Percentiles rank a stretch among this genome's conserved stretches.
Evolutionary conservation across 2,329 filamentous ascomycete species (phyloP).

Genomic region (Pseudonectria buxi): DNA sequence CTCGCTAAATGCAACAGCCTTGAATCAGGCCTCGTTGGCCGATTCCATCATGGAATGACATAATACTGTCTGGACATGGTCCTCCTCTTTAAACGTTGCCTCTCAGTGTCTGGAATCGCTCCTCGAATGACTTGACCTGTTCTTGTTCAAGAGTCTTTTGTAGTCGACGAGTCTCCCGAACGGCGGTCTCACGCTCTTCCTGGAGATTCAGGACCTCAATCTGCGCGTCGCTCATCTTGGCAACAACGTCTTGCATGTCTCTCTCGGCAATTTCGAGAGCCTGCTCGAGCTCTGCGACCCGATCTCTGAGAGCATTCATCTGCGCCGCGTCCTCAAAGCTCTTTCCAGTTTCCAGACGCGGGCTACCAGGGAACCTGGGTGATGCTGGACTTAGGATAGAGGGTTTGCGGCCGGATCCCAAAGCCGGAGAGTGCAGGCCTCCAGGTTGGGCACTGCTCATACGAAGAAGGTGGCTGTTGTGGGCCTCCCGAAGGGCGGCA

Average conservation of each 20-base stretch:
- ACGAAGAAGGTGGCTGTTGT: slow-evolving; percentile 70
- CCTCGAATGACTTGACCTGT: slow-evolving; percentile 45
- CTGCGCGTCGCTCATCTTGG: slow-evolving; percentile 73
- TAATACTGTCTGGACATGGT: background rate
- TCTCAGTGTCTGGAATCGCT: slow-evolving; percentile 30
- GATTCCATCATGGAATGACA: slow-evolving; percentile 5
- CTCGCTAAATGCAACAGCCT: slow-evolving; percentile 31
- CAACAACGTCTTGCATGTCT: slow-evolving; percentile 77
- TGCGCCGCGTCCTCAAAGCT: slow-evolving; percentile 66
- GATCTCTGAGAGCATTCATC: slow-evolving; percentile 67
- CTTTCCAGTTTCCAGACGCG: slow-evolving; percentile 51
- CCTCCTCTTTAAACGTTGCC: slow-evolving; percentile 15
- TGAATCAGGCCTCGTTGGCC: slow-evolving; percentile 9
- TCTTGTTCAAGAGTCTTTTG: slow-evolving; percentile 61
- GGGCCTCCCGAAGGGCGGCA: slow-evolving; percentile 64
- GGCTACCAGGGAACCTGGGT: slow-evolving; percentile 28
- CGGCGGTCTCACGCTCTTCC: slow-evolving; percentile 65
- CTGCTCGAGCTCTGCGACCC: slow-evolving; percentile 78
- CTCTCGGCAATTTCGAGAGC: slow-evolving; percentile 53
- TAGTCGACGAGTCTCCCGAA: slow-evolving; percentile 62
- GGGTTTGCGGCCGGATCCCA: slow-evolving; percentile 25
- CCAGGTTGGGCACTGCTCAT: slow-evolving; percentile 43
- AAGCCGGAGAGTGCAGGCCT: slow-evolving; percentile 26
- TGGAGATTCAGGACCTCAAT: slow-evolving; percentile 78
- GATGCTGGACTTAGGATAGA: slow-evolving; percentile 30